Conservation (phyloP, 2,329 filamentous ascomycete species). For the Trichophyton equinum region DNA sequence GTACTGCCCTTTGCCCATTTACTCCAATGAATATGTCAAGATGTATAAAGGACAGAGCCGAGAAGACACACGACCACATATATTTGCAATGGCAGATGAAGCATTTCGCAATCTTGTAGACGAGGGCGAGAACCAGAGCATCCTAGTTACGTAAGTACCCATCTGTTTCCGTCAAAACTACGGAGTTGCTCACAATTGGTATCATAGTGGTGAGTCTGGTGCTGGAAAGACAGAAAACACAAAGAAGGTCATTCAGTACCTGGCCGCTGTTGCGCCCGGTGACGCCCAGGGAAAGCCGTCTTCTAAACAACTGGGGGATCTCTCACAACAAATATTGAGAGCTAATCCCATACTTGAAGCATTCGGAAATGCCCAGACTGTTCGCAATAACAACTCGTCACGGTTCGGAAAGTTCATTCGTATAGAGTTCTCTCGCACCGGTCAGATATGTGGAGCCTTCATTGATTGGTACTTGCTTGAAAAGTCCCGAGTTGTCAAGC, state of each 20-base stretch:
- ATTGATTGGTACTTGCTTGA: slow-evolving; percentile 98
- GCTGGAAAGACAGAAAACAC: slow-evolving; percentile 98
- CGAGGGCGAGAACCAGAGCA: slow-evolving; percentile 92
- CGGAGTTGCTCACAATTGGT: slow-evolving; percentile 8
- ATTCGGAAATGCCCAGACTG: slow-evolving; percentile 95
- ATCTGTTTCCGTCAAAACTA: neutral
- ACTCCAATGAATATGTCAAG: slow-evolving; percentile 91
- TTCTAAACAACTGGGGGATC: slow-evolving; percentile 60
- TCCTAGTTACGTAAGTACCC: slow-evolving; percentile 63
- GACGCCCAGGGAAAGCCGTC: slow-evolving; percentile 53
- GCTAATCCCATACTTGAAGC: slow-evolving; percentile 96
- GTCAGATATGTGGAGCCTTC: slow-evolving; percentile 87
- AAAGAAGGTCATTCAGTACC: slow-evolving; percentile 98
- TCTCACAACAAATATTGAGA: slow-evolving; percentile 90
- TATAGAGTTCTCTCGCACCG: slow-evolving; percentile 80
- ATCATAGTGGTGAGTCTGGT: slow-evolving; percentile 67
- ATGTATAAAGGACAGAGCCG: slow-evolving; percentile 89
- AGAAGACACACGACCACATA: slow-evolving; percentile 93
- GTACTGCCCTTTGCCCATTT: slow-evolving; percentile 88
- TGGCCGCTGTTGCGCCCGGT: slow-evolving; percentile 81
- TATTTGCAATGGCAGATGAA: slow-evolving; percentile 94
- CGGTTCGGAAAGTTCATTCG: slow-evolving; percentile 98
- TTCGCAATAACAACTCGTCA: slow-evolving; percentile 96
- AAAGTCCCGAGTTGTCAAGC: slow-evolving; percentile 89
- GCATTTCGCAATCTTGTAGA: slow-evolving; percentile 93